Evolutionary conservation across 352 stramenopile species (phyloP), one percentile per base, ranked within the genome.

Genomic region (Globisporangium okanoganense): DNA sequence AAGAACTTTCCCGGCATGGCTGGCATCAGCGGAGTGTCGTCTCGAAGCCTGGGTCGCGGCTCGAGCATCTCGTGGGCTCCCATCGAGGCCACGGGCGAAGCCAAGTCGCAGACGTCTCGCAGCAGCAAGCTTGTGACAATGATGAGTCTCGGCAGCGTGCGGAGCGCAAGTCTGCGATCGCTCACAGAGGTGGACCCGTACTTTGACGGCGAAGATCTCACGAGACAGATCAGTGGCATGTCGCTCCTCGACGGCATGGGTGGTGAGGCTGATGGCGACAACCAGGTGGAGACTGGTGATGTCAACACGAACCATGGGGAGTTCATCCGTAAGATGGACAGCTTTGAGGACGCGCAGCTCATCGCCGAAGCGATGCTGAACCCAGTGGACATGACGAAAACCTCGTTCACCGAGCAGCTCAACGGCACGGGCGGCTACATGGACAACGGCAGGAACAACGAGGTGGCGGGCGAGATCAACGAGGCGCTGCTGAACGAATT

Each of bases 131-230:
- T 86, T 1, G 66, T 68, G 20, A 71, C 73, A 35, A 83, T 87
- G 75, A 61, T 87, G 66, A 87, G 77, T 67, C 70, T 87, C 13
- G 77, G 77, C 12, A 76, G 78, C 48, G 76, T 75, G 0, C 78
- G 73, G 53, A 83, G 73, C 27, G 72, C 64, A 40, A 87, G 77
- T 65, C 58, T 87, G 7, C 77, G 77, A 14, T 82, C 73, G 27
- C 65, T 87, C 29, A 79, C 75, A 6, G 73, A 73, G n/a, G 64
- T 75, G 7, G 71, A 81, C 35, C 75, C 77, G 9, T 75, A 83
- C 2, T 87, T 76, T 71, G 79, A 77, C 33, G 74, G 79, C 36
- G 69, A 72, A 22, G 73, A 70, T 16, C 70, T 87, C 48, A 79
- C 71, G 2, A 67, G 67, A n/a, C 73, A 72, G 22, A 56, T 85